Percentiles rank a stretch among this genome's conserved stretches.
Conservation (phyloP, 257 asterid species). For the Solanum lignicaule region DNA sequence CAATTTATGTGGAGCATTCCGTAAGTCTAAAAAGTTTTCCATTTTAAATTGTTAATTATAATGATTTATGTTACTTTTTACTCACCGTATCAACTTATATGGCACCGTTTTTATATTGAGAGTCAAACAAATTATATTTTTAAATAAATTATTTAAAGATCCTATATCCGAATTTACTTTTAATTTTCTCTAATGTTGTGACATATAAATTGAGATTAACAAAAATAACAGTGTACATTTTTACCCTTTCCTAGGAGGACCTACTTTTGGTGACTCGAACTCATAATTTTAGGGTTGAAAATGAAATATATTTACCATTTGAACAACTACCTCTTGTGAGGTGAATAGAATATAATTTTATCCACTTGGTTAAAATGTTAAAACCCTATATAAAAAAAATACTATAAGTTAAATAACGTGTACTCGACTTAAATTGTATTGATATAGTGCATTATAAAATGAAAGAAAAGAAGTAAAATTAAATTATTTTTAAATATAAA, state of each 20-base stretch:
- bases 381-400: background rate
- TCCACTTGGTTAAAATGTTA: background rate
- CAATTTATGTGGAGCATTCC: background rate
- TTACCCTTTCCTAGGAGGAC: background rate
- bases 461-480: background rate
- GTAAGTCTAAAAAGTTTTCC: background rate
- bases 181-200: background rate
- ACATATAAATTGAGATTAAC: background rate
- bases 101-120: background rate
- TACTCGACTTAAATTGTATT: background rate
- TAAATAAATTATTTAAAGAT: background rate
- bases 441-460: background rate
- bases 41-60: background rate
- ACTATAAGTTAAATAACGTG: background rate
- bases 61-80: background rate
- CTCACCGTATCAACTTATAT: too few species aligned
- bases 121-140: background rate
- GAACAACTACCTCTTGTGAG: background rate
- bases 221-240: too few species aligned
- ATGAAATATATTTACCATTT: background rate
- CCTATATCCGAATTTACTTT: background rate
- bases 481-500: too few species aligned
- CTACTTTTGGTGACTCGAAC: background rate
- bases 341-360: background rate
- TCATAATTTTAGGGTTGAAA: too few species aligned